These are phyloP conservation scores for Aspergillus ochraceus DNA, from an alignment of 2,329 filamentous ascomycete species.

Conservation along the genomic window DNA sequence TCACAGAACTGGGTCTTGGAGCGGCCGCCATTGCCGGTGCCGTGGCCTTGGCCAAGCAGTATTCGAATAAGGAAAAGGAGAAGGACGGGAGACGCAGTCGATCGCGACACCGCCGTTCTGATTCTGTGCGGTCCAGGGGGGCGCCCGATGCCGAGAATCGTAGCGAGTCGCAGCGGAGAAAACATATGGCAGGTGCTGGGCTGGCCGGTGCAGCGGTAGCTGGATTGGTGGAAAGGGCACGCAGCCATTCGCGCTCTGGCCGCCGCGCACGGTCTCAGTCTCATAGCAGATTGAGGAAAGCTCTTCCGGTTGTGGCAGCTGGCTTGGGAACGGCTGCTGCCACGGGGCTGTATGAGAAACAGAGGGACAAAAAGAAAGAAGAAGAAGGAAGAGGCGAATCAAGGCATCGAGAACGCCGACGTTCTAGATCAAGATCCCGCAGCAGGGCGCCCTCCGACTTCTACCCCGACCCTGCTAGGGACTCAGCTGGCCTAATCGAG, in stretches of 20 bases:
- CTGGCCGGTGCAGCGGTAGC: slow-evolving; percentile 63
- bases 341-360: slow-evolving; percentile 63
- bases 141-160: slow-evolving; percentile 27
- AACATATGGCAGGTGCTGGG: slow-evolving; percentile 61
- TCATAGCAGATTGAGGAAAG: slow-evolving; percentile 56
- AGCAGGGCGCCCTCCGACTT: slow-evolving; percentile 40
- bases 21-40: slow-evolving; percentile 62
- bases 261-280: slow-evolving; percentile 52
- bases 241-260: slow-evolving; percentile 58
- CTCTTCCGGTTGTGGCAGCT: slow-evolving; percentile 61
- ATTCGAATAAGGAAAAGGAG: slow-evolving; percentile 50
- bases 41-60: slow-evolving; percentile 58
- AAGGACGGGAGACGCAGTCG: slow-evolving; percentile 51
- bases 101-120: slow-evolving; percentile 43
- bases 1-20: slow-evolving; percentile 54
- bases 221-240: slow-evolving; percentile 58
- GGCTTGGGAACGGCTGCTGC: slow-evolving; percentile 62
- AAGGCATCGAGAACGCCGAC: slow-evolving; percentile 37
- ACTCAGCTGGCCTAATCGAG: slow-evolving; percentile 58
- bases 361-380: slow-evolving; percentile 59
- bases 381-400: slow-evolving; percentile 35
- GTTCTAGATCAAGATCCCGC: slow-evolving; percentile 52
- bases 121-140: slow-evolving; percentile 26
- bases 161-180: slow-evolving; percentile 53
- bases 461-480: slow-evolving; percentile 42